Evolutionary conservation across 805 yeast species (phyloP).

Genomic region (Wickerhamomyces bisporus): DNA sequence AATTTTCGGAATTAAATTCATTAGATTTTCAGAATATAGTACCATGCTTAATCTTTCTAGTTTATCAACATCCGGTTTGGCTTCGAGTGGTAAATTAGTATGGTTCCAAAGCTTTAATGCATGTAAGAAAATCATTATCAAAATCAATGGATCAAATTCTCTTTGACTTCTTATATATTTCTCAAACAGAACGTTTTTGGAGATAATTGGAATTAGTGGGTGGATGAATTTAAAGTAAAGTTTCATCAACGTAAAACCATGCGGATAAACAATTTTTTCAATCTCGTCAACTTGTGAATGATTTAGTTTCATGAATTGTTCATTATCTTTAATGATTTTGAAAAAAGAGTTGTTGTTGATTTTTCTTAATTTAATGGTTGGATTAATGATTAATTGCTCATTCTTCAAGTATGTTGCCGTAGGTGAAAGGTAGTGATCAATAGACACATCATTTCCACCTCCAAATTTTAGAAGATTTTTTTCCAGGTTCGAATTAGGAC

Average conservation of each 20-base stretch:
- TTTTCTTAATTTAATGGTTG: conserved; percentile 17
- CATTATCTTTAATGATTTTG: conserved; percentile 23
- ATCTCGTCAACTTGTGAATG: conserved; percentile 25
- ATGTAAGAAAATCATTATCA: conserved; percentile 24
- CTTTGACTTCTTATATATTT: conserved; percentile 25
- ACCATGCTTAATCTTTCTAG: conserved; percentile 24
- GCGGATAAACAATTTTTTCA: conserved; percentile 21
- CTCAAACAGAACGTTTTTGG: conserved; percentile 23
- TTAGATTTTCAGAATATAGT: conserved; percentile 22
- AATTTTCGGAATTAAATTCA: conserved; percentile 25
- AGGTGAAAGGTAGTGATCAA: conserved; percentile 5
- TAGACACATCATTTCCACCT: background rate
- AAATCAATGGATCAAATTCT: conserved; percentile 26
- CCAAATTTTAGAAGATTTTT: conserved; percentile 17
- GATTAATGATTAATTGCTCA: conserved; percentile 14
- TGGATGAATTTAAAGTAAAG: conserved; percentile 24
- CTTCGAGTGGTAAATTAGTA: conserved; percentile 10
- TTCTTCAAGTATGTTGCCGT: conserved; percentile 6
- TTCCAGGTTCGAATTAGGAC: conserved; percentile 23
- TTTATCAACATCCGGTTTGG: conserved; percentile 19
- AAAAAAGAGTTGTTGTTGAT: conserved; percentile 20
- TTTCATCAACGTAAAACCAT: conserved; percentile 18
- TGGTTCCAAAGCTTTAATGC: conserved; percentile 23
- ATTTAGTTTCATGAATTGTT: conserved; percentile 21
- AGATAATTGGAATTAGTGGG: conserved; percentile 23